A percentile compares a stretch with the other conserved stretches of the same genome.
Evolutionary conservation across 1,284 basidiomycete species (phyloP).

Genomic region (Moniliophthora roreri): DNA sequence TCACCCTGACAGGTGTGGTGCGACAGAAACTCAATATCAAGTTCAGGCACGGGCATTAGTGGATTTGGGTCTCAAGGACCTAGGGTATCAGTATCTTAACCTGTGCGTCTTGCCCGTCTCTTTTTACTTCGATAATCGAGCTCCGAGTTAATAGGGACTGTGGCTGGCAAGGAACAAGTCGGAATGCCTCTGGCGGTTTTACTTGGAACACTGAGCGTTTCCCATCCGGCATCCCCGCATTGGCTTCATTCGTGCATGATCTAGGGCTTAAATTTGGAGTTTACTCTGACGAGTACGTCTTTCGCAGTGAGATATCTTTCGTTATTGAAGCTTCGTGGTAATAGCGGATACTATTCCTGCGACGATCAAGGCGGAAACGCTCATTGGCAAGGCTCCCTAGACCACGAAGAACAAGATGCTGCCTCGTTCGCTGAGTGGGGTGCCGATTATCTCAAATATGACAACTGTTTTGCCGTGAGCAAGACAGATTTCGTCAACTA

Average conservation of each 20-base stretch:
- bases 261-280: constrained; percentile 40
- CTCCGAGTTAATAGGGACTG: constrained; percentile 31
- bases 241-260: constrained; percentile 35
- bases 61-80: constrained; percentile 29
- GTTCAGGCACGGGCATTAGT: constrained; percentile 34
- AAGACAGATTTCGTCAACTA: constrained; percentile 44
- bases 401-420: constrained; percentile 43
- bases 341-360: constrained; percentile 43
- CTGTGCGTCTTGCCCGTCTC: constrained; percentile 24
- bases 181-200: constrained; percentile 39
- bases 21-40: constrained; percentile 36
- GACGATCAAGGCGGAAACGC: constrained; percentile 43
- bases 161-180: constrained; percentile 43
- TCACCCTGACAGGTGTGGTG: constrained; percentile 29
- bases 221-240: constrained; percentile 38
- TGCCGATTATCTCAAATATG: constrained; percentile 51
- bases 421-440: constrained; percentile 45
- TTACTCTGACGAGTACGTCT: constrained; percentile 42
- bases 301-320: neutral
- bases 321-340: neutral
- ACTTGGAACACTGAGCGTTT: constrained; percentile 40
- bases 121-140: neutral
- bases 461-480: constrained; percentile 48
- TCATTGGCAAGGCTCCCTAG: constrained; percentile 42
- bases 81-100: constrained; percentile 42